phyloP scores from a whole-genome alignment of 371 early-diverging fungal genomes.

The Mortierella sp. region DNA sequence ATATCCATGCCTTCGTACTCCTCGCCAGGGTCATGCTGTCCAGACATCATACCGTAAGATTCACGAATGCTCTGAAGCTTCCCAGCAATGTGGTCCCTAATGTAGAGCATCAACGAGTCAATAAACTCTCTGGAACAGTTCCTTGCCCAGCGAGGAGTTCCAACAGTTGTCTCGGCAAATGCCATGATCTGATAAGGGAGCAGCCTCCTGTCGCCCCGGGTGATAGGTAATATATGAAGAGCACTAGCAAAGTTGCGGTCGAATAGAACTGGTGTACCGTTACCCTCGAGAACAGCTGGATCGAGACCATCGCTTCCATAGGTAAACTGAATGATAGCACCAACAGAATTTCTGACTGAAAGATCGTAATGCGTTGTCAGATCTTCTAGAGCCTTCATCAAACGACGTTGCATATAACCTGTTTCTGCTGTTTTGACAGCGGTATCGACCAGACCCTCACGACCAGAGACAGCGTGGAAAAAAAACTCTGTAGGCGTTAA shows the following conservation, averaged over 20 bases:
- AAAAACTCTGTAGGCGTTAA: conserved; percentile 97
- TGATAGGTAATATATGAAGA: conserved; percentile 55
- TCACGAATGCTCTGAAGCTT: conserved; percentile 63
- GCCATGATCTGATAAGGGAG: conserved; percentile 81
- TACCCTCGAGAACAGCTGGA: conserved; percentile 96
- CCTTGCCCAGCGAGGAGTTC: conserved; percentile 66
- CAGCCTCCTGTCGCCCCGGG: conserved; percentile 54
- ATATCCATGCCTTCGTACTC: conserved; percentile 75
- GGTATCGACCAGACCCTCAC: conserved; percentile 99
- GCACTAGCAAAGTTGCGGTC: conserved; percentile 82
- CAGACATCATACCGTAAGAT: conserved; percentile 64
- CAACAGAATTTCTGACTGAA: conserved; percentile 96
- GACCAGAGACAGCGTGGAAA: conserved; percentile 99
- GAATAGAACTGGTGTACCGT: conserved; percentile 92
- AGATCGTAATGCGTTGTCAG: conserved; percentile 95
- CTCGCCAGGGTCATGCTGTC: conserved; percentile 69
- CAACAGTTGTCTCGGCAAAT: conserved; percentile 65
- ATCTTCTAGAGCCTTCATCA: conserved; percentile 99
- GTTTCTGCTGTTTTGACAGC: conserved; percentile 99
- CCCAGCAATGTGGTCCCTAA: conserved; percentile 68
- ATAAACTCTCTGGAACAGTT: conserved; percentile 80
- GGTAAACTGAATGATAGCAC: conserved; percentile 94
- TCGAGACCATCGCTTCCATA: conserved; percentile 99
- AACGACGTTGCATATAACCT: conserved; percentile 99
- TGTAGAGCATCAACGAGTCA: conserved; percentile 65